Percentiles rank a stretch among this genome's conserved stretches.
These are phyloP conservation scores for Zygoascus biomembranicola DNA, from an alignment of 805 yeast species.

Conservation along the genomic window DNA sequence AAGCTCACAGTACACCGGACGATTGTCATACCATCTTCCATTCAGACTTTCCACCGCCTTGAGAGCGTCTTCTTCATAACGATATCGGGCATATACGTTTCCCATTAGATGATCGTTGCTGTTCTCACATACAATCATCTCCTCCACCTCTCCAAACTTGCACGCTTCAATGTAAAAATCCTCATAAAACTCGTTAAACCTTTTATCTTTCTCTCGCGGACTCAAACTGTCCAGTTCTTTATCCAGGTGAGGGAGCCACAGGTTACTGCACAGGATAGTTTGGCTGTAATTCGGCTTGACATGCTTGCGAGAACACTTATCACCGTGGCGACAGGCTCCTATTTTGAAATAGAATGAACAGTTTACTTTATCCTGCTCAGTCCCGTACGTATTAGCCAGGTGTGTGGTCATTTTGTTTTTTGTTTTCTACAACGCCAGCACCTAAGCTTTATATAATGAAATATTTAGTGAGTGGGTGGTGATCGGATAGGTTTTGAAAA, in stretches of 20 bases:
- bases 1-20: conserved; percentile 73
- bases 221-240: conserved; percentile 15
- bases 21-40: conserved; percentile 70
- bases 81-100: conserved; percentile 67
- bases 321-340: conserved; percentile 93
- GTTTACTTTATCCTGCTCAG: conserved; percentile 31
- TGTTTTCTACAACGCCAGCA: no score
- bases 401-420: conserved; percentile 23
- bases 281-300: conserved; percentile 55
- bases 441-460: no score
- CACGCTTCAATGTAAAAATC: conserved; percentile 62
- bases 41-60: conserved; percentile 55
- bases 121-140: conserved; percentile 73
- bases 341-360: conserved; percentile 60
- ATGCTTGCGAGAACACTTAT: conserved; percentile 67
- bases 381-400: conserved; percentile 29
- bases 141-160: conserved; percentile 44
- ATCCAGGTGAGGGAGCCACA: neutral
- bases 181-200: conserved; percentile 55
- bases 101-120: conserved; percentile 67
- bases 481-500: no score
- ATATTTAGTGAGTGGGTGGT: no score
- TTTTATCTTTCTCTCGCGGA: conserved; percentile 31
- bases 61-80: conserved; percentile 47
- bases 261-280: conserved; percentile 45